phyloP scores from a whole-genome alignment of 2,329 filamentous ascomycete species.

The Neophaeococcomyces aloes region DNA sequence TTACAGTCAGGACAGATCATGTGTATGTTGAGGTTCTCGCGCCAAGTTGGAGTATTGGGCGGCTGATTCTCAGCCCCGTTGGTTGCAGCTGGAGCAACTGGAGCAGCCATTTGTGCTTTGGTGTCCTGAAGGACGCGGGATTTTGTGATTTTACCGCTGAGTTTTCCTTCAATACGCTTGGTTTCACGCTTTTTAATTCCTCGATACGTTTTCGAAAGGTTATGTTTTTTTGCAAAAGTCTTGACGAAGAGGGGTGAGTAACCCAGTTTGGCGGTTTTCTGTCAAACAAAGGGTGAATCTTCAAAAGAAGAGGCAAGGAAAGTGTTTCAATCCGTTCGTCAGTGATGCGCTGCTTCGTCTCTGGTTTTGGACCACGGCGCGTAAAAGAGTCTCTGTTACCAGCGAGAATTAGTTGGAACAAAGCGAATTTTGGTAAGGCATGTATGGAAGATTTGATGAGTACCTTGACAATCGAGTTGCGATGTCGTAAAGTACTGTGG shows the following conservation, averaged over 20 bases:
- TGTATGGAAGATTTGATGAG: background rate
- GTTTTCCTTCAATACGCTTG: slow-evolving; percentile 22
- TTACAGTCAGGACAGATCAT: slow-evolving; percentile 85
- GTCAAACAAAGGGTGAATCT: slow-evolving; percentile 2
- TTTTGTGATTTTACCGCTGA: slow-evolving; percentile 22
- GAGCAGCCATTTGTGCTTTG: slow-evolving; percentile 25
- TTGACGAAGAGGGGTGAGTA: slow-evolving; percentile 62
- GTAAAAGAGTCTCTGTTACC: background rate
- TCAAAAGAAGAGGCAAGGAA: background rate
- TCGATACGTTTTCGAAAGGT: slow-evolving; percentile 34
- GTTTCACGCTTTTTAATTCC: slow-evolving; percentile 35
- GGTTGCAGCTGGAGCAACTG: slow-evolving; percentile 28
- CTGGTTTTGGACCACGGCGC: too few species aligned
- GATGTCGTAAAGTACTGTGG: slow-evolving; percentile 7
- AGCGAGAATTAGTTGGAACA: slow-evolving; percentile 2
- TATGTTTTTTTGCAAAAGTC: slow-evolving; percentile 41
- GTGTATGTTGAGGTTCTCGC: slow-evolving; percentile 76
- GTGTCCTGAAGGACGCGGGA: slow-evolving; percentile 18
- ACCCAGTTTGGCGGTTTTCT: slow-evolving; percentile 46
- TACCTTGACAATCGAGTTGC: slow-evolving; percentile 6
- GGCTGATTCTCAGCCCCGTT: slow-evolving; percentile 33
- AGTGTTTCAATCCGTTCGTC: background rate
- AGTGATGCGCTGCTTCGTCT: background rate
- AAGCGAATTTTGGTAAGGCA: background rate
- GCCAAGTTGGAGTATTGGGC: slow-evolving; percentile 42